Evolutionary conservation across 2,329 filamentous ascomycete species (phyloP).

Genomic region (Piedraia hortae): DNA sequence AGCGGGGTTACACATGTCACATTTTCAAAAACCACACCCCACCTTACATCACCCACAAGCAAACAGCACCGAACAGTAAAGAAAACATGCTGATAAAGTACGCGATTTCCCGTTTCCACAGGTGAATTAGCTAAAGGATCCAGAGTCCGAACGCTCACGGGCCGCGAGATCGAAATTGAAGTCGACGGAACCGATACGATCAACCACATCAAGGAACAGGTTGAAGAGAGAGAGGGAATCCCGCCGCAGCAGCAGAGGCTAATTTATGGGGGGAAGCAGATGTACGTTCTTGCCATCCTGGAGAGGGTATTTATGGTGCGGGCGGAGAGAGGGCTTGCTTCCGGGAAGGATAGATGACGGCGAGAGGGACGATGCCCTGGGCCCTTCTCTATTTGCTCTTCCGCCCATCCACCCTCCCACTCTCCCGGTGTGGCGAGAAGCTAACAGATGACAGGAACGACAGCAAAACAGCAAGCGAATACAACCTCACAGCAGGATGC

Average conservation of each 20-base stretch:
- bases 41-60: too few relatives aligned
- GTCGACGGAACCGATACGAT: conserved; percentile 65
- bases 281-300: conserved; percentile 26
- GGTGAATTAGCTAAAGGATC: too few relatives aligned
- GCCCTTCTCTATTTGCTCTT: neutral
- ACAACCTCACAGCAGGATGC: conserved; percentile 69
- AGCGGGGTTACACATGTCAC: too few relatives aligned
- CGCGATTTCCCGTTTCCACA: too few relatives aligned
- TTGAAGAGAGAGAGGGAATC: conserved; percentile 97
- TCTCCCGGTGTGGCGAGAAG: neutral
- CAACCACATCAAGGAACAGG: conserved; percentile 66
- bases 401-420: neutral
- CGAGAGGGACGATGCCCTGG: neutral
- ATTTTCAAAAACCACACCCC: too few relatives aligned
- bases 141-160: conserved; percentile 89
- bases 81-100: conserved; percentile 10
- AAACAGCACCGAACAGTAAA: too few relatives aligned
- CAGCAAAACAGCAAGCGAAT: conserved; percentile 78
- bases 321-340: conserved; percentile 1
- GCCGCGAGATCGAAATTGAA: conserved; percentile 96
- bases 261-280: conserved; percentile 94
- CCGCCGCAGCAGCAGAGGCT: conserved; percentile 87
- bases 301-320: conserved; percentile 9
- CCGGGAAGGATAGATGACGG: neutral
- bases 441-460: conserved; percentile 38